Evolutionary conservation across 2,329 filamentous ascomycete species (phyloP), one percentile per base, ranked within the genome.

Genomic region (Truncatella angustata): DNA sequence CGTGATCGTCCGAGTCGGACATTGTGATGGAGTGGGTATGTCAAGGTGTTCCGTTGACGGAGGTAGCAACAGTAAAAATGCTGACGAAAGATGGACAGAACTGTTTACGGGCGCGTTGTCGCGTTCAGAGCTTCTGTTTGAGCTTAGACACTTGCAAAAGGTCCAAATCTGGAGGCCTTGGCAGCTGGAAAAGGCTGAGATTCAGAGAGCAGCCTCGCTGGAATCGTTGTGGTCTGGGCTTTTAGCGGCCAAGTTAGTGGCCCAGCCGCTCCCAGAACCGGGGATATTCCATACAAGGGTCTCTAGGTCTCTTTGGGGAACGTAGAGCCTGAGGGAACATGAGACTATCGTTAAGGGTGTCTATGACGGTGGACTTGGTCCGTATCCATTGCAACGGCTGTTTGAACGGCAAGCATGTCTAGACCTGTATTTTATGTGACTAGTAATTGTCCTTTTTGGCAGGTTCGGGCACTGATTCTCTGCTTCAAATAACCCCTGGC

Each of bases 1-100:
- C 66, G 50, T 70, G 69, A 50, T 81, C 79, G 56, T 83, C 80
- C 1, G 78, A 79, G 59, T 82, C 79, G 16, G 80, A 83, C 80
- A 83, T 83, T 44, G 39, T 63, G 58, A 44, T 24, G n/a, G n/a
- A n/a, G n/a, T n/a, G n/a, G n/a, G 18, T 32, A 14, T 32, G 28
- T 32, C 7, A 32, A 7, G 28, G 14, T 32, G 12, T 26, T 10
- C 10, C 21, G 23, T 9, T 44, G 21, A 10, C 21, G 18, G 21
- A 26, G 40, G 40, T 7, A 16, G 21, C 4, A 3, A 18, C 10
- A 7, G 18, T 21, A 40, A 21, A 21, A 40, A 40, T 11, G 35
- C 11, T n/a, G 16, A 39, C n/a, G n/a, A n/a, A n/a, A n/a, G n/a
- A n/a, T n/a, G n/a, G n/a, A n/a, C n/a, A n/a, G n/a, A n/a, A n/a